Evolutionary conservation across 2,329 filamentous ascomycete genomes (phyloP).

Genomic region (Cercospora janseana): DNA sequence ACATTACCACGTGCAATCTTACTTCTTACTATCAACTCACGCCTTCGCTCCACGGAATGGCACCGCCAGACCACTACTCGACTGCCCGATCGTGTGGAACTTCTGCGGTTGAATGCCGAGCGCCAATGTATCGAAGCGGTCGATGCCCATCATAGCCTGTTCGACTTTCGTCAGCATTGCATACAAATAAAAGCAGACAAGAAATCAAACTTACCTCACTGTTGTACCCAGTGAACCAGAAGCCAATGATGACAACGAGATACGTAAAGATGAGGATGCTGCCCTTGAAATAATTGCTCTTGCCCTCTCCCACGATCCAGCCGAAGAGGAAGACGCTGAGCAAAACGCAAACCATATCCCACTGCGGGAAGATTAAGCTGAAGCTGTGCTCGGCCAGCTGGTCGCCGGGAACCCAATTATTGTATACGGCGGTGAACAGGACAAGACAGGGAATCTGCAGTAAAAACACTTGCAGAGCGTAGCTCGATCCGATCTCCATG

Average conservation of each 20-base stretch:
- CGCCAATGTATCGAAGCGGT: conserved; percentile 30
- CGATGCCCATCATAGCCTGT: conserved; percentile 29
- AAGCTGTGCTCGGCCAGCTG: conserved; percentile 66
- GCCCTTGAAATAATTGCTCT: conserved; percentile 99
- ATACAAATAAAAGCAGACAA: neutral
- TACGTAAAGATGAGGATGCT: conserved; percentile 92
- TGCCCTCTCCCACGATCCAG: conserved; percentile 97
- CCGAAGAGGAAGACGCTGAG: conserved; percentile 93
- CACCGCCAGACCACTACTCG: conserved; percentile 20
- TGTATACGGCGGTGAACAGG: conserved; percentile 79
- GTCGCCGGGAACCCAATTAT: conserved; percentile 53
- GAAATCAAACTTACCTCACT: conserved; percentile 44
- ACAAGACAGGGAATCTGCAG: conserved; percentile 92
- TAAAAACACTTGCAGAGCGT: conserved; percentile 92
- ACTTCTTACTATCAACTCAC: neutral
- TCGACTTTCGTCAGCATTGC: conserved; percentile 10
- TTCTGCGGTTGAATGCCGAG: conserved; percentile 20
- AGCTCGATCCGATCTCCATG: conserved; percentile 98
- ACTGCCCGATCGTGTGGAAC: conserved; percentile 26
- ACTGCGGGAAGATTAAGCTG: conserved; percentile 90
- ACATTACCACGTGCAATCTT: neutral
- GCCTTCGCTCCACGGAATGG: conserved; percentile 5
- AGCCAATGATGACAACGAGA: conserved; percentile 85
- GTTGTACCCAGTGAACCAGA: conserved; percentile 75
- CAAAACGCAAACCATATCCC: conserved; percentile 98